Base-by-base conservation (phyloP, 2,329 filamentous ascomycete genomes). In the Fusarium verrucosum region DNA sequence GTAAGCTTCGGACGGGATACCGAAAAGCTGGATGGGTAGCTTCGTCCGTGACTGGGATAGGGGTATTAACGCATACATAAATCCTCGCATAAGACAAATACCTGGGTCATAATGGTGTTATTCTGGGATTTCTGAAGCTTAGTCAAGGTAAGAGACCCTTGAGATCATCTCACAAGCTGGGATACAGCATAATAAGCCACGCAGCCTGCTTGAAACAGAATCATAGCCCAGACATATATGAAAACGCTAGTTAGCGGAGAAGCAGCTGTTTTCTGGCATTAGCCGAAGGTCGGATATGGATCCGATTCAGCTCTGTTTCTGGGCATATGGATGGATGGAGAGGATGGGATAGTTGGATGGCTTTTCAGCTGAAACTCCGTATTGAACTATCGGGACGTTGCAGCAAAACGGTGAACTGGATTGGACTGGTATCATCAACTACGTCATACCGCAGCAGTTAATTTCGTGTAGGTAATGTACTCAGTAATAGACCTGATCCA, bases 401-500 rank as follows among this genome's bases (percentile, higher is more conserved):
- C 47, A 32, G 28, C 13, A 22, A 65, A 65, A 65, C 62, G 52
- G 62, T 66, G 13, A 11, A 22, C 32, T 20, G 9, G 25, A 57
- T 33, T 30, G 38, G 56, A 53, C 35, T 53, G 42, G 49, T 57
- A 42, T 44, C 41, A 45, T 32, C 30, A 32, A n/a, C 58, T 67
- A 70, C 68, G 68, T 70, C 68, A 70, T 70, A 37, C 43, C 56
- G 68, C 58, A 54, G 26, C 7, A 38, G 37, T 41, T 41, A 40
- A 46, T 50, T 37, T 45, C 30, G 56, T 50, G n/a, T n/a, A n/a
- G n/a, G n/a, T n/a, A n/a, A n/a, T n/a, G n/a, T n/a, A n/a, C n/a
- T n/a, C n/a, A n/a, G n/a, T n/a, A n/a, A 28, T 38, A 58, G 45
- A 30, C 35, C 25, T 28, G 58, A 50, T 56, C 63, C 25, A 67